Conservation (phyloP, 768 basidiomycete genomes). For the Phlebiopsis flavidoalba region DNA sequence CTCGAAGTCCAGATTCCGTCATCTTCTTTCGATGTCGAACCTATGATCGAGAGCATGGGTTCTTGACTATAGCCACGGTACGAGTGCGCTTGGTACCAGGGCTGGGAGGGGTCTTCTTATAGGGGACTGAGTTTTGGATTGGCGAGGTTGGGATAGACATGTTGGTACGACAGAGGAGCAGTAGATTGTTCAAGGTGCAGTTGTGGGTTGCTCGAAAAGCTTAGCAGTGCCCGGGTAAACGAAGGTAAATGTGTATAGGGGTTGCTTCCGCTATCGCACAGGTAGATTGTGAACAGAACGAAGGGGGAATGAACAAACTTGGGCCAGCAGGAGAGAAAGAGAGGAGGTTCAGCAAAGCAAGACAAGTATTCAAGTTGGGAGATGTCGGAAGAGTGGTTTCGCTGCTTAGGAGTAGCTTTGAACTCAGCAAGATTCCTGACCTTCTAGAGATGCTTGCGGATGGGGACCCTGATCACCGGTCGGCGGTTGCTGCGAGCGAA, state of each 20-base stretch:
- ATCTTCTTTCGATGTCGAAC: constrained; percentile 79
- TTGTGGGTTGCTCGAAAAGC: not conserved
- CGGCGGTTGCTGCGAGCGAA: not conserved
- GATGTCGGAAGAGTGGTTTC: not conserved
- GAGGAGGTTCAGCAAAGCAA: constrained; percentile 2
- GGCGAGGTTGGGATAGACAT: not conserved
- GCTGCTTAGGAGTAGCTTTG: not conserved
- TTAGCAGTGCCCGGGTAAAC: not conserved
- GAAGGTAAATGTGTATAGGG: not conserved
- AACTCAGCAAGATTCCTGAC: not conserved
- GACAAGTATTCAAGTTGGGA: constrained; percentile 8
- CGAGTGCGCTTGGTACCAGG: constrained; percentile 32
- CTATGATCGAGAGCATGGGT: constrained; percentile 66
- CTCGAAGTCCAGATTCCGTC: constrained; percentile 78
- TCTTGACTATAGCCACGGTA: constrained; percentile 83
- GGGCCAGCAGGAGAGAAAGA: constrained; percentile 3
- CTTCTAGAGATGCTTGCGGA: not conserved
- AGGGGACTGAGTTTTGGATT: not conserved
- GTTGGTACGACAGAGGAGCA: not conserved
- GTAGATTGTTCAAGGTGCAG: not conserved
- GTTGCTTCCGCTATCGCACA: not conserved
- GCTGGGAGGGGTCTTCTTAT: not conserved
- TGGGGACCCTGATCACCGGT: constrained; percentile 2
- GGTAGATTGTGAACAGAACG: not conserved
- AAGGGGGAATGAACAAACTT: constrained; percentile 2